Conservation (phyloP, 2,329 filamentous ascomycete species). For the Fusarium euwallaceae region DNA sequence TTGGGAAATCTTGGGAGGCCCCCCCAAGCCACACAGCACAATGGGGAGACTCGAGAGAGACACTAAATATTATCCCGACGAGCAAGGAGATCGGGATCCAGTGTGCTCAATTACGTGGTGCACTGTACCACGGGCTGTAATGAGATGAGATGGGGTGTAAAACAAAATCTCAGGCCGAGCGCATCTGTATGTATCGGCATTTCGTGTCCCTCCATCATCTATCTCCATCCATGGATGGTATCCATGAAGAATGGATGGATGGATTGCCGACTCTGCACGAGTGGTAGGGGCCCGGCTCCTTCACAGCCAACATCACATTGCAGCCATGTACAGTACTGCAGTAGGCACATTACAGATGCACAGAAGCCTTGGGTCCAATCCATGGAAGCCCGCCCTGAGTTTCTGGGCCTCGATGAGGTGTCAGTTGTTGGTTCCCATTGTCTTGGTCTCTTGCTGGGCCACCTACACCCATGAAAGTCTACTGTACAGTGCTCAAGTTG, state of each 20-base stretch:
- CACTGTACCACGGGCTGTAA: constrained; percentile 3
- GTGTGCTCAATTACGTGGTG: background rate
- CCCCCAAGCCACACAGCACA: constrained; percentile 1
- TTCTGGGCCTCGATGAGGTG: constrained; percentile 15
- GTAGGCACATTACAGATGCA: constrained; percentile 7
- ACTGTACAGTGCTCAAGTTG: background rate
- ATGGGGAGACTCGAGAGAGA: constrained; percentile 22
- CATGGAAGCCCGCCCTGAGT: constrained; percentile 7
- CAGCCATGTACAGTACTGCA: background rate
- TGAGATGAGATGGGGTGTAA: background rate
- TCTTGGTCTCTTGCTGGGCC: background rate
- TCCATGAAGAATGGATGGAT: background rate
- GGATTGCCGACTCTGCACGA: background rate
- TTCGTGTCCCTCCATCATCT: background rate
- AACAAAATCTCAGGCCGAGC: background rate
- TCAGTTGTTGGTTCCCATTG: constrained; percentile 27
- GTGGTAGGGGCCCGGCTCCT: constrained; percentile 5
- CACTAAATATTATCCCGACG: constrained; percentile 22
- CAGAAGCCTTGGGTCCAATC: constrained; percentile 7
- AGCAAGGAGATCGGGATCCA: background rate
- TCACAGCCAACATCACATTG: background rate
- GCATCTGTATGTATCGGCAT: constrained; percentile 12
- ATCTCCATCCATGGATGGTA: background rate
- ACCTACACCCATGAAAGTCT: constrained; percentile 7
- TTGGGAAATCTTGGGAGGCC: constrained; percentile 3